These are phyloP conservation scores for Verticillium tricorpus DNA, from an alignment of 2,329 filamentous ascomycete species.

Conservation along the genomic window DNA sequence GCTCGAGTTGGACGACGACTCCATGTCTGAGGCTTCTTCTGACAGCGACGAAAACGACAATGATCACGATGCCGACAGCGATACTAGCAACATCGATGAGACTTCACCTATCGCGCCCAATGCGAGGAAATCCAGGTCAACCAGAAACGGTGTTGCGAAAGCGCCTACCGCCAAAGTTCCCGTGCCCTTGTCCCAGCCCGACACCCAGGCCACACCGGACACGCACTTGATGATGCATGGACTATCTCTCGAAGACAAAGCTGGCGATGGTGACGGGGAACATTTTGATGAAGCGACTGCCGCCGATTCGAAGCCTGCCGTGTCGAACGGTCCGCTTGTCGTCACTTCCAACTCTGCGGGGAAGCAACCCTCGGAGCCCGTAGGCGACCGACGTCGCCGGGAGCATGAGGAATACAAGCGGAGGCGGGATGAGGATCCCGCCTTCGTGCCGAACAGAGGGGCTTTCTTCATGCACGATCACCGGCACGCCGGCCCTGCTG, in stretches of 20 bases:
- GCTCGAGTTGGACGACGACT: slow-evolving; percentile 60
- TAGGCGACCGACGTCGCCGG: slow-evolving; percentile 67
- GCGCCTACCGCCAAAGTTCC: slow-evolving; percentile 11
- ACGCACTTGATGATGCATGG: slow-evolving; percentile 57
- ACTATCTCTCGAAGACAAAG: slow-evolving; percentile 38
- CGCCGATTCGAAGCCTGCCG: slow-evolving; percentile 24
- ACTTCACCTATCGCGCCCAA: slow-evolving; percentile 44
- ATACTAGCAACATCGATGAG: slow-evolving; percentile 59
- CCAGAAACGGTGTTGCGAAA: slow-evolving; percentile 37
- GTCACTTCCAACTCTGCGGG: slow-evolving; percentile 49
- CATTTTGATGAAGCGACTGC: slow-evolving; percentile 42
- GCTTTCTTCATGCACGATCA: slow-evolving; percentile 98
- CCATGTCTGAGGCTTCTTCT: slow-evolving; percentile 59
- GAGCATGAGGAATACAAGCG: slow-evolving; percentile 91
- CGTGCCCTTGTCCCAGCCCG: slow-evolving; percentile 21
- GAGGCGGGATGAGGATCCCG: slow-evolving; percentile 81
- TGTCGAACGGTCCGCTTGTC: slow-evolving; percentile 42
- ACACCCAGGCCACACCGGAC: slow-evolving; percentile 38
- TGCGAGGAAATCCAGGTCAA: slow-evolving; percentile 27
- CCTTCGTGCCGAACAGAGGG: slow-evolving; percentile 90
- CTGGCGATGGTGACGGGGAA: slow-evolving; percentile 37
- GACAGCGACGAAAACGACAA: slow-evolving; percentile 59
- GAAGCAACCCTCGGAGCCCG: slow-evolving; percentile 47
- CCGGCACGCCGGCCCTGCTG: slow-evolving; percentile 68
- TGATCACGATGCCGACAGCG: slow-evolving; percentile 55